Evolutionary conservation across 2,329 filamentous ascomycete genomes (phyloP).

Genomic region (Hymenoscyphus fructigenus): DNA sequence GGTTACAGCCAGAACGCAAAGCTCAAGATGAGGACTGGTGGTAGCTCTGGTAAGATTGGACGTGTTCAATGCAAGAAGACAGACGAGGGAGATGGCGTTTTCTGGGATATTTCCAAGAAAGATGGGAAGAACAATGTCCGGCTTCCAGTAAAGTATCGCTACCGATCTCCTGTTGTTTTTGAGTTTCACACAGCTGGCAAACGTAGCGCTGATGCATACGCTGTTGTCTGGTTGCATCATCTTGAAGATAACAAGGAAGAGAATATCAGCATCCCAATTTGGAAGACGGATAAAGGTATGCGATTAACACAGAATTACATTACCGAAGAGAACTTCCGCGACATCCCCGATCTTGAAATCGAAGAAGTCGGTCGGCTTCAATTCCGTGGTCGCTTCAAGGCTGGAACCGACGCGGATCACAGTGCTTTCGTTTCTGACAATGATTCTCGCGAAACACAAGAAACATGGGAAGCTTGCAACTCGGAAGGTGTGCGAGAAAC

Average conservation of each 20-base stretch:
- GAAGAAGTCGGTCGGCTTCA: constrained; percentile 77
- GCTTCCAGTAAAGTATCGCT: constrained; percentile 86
- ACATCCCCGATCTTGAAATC: constrained; percentile 72
- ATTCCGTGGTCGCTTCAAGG: constrained; percentile 81
- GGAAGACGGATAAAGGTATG: constrained; percentile 72
- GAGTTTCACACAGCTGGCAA: constrained; percentile 74
- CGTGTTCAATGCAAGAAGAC: constrained; percentile 60
- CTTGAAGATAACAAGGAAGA: constrained; percentile 76
- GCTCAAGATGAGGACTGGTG: constrained; percentile 81
- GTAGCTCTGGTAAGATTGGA: constrained; percentile 70
- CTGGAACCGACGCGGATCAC: constrained; percentile 86
- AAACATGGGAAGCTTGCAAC: constrained; percentile 90
- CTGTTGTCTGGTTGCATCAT: constrained; percentile 82
- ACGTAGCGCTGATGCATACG: constrained; percentile 71
- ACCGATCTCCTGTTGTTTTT: constrained; percentile 85
- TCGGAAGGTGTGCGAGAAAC: constrained; percentile 79
- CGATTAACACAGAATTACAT: constrained; percentile 91
- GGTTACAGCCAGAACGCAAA: constrained; percentile 64
- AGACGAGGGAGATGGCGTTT: constrained; percentile 58
- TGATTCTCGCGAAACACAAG: constrained; percentile 86
- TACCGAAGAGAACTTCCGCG: constrained; percentile 70
- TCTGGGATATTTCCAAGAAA: constrained; percentile 55
- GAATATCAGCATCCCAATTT: constrained; percentile 85
- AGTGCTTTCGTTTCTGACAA: constrained; percentile 82
- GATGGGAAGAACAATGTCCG: constrained; percentile 56